Percentiles rank a stretch among this genome's conserved stretches.
These are phyloP conservation scores for Hymenoscyphus repandus DNA, from an alignment of 2,329 filamentous ascomycete species.

Conservation along the genomic window DNA sequence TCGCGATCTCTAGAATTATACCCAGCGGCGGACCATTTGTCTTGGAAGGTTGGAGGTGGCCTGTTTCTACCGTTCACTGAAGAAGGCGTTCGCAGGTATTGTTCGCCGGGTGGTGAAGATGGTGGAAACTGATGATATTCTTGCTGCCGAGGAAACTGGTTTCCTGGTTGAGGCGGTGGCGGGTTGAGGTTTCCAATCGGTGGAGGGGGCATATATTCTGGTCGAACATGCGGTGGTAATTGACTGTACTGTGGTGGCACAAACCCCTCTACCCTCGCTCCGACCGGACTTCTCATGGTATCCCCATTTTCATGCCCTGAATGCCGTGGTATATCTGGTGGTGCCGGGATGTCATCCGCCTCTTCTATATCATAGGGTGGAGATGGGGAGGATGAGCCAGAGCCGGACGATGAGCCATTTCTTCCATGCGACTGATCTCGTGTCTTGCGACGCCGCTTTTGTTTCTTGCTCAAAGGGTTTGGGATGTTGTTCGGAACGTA, in stretches of 20 bases:
- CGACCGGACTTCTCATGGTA: background rate
- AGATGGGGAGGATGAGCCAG: background rate
- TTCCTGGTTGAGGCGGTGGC: background rate
- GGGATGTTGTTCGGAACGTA: conserved; percentile 7
- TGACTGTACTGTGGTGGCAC: conserved; percentile 5
- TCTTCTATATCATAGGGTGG: conserved; percentile 1
- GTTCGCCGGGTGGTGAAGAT: background rate
- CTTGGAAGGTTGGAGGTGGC: background rate
- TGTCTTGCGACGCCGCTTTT: background rate
- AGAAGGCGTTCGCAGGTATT: background rate
- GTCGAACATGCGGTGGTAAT: background rate
- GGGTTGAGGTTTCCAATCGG: background rate
- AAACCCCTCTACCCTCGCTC: background rate
- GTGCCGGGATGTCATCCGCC: background rate
- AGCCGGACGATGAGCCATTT: background rate
- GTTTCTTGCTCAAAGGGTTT: conserved; percentile 1
- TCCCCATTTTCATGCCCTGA: background rate
- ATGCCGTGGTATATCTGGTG: conserved; percentile 2
- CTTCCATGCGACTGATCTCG: background rate
- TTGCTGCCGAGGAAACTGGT: background rate
- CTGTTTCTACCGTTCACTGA: background rate
- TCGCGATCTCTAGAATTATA: background rate
- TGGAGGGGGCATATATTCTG: conserved; percentile 8
- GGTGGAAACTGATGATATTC: background rate
- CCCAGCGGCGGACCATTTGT: background rate